phyloP scores from a whole-genome alignment of 192 early-diverging fungal genomes.

The Phycomyces nitens region DNA sequence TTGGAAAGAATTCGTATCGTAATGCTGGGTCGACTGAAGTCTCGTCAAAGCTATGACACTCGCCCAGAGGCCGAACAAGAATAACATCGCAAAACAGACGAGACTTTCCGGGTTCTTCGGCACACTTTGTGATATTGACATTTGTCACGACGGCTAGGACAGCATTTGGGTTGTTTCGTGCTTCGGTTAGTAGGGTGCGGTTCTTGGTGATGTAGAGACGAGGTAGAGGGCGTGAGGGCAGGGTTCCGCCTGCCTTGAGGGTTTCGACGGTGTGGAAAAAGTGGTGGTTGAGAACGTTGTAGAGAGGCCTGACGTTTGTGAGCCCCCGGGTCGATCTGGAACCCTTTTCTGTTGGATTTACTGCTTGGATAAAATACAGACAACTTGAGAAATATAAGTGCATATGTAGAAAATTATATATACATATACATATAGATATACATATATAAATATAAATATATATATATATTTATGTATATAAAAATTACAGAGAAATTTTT shows the following conservation, averaged over 20 bases:
- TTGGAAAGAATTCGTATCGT: conserved; percentile 24
- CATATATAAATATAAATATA: not conserved
- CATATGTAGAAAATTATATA: not conserved
- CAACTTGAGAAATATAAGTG: conserved; percentile 1
- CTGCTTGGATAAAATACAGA: conserved; percentile 20
- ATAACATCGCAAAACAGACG: conserved; percentile 8
- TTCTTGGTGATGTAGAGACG: conserved; percentile 35
- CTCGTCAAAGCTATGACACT: conserved; percentile 10
- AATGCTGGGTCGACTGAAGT: not conserved
- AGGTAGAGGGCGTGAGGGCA: conserved; percentile 11
- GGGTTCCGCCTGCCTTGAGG: not conserved
- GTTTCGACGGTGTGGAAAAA: conserved; percentile 15
- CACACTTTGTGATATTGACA: not conserved
- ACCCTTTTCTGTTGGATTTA: conserved; percentile 2
- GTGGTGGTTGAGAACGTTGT: conserved; percentile 4
- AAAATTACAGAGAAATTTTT: no score
- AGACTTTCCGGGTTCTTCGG: not conserved
- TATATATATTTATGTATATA: no score
- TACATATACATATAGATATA: not conserved
- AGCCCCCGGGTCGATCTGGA: conserved; percentile 6
- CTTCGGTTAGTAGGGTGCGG: conserved; percentile 28
- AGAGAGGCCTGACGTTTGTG: conserved; percentile 5
- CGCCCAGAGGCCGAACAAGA: conserved; percentile 11
- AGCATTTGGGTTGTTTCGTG: conserved; percentile 7
- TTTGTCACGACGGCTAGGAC: conserved; percentile 13